A percentile compares a stretch with the other conserved stretches of the same genome.
Conservation (phyloP, 1,284 basidiomycete genomes). For the Coniophora puteana region DNA sequence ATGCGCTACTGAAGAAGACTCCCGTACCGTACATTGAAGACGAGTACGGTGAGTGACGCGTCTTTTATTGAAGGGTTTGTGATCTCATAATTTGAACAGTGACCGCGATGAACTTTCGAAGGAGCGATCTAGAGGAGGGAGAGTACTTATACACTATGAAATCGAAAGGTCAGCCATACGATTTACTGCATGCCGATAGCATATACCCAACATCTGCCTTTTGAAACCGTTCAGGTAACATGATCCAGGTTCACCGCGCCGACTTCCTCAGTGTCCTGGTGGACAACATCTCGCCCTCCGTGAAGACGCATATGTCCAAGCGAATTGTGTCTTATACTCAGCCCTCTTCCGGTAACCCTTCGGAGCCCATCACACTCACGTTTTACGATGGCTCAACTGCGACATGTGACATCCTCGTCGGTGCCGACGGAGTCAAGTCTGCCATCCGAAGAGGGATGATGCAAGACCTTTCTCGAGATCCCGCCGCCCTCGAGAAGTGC, state of each 20-base stretch:
- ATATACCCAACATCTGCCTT: slow-evolving; percentile 5
- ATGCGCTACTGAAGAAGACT: slow-evolving; percentile 43
- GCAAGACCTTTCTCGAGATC: slow-evolving; percentile 4
- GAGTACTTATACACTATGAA: slow-evolving; percentile 42
- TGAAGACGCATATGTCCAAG: slow-evolving; percentile 32
- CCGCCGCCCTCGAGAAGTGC: no score
- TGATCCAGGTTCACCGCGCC: slow-evolving; percentile 39
- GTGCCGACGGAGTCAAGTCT: slow-evolving; percentile 53
- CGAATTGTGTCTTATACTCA: slow-evolving; percentile 37
- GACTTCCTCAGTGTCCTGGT: slow-evolving; percentile 40
- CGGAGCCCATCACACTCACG: slow-evolving; percentile 29
- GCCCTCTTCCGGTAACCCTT: no score
- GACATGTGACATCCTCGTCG: slow-evolving; percentile 44
- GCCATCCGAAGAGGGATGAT: slow-evolving; percentile 39
- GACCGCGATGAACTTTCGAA: slow-evolving; percentile 41
- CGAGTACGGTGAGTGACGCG: slow-evolving; percentile 28
- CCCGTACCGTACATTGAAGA: slow-evolving; percentile 33
- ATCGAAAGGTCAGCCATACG: slow-evolving; percentile 48
- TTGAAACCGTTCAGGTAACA: slow-evolving; percentile 28
- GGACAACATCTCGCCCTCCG: slow-evolving; percentile 28
- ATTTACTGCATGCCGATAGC: no score
- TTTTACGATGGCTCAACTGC: slow-evolving; percentile 42
- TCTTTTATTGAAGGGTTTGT: not conserved
- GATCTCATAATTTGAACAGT: slow-evolving; percentile 30
- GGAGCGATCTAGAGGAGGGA: slow-evolving; percentile 47